These are phyloP conservation scores for Drosera spatulata DNA, from an alignment of 179 eudicot species.

Conservation along the genomic window DNA sequence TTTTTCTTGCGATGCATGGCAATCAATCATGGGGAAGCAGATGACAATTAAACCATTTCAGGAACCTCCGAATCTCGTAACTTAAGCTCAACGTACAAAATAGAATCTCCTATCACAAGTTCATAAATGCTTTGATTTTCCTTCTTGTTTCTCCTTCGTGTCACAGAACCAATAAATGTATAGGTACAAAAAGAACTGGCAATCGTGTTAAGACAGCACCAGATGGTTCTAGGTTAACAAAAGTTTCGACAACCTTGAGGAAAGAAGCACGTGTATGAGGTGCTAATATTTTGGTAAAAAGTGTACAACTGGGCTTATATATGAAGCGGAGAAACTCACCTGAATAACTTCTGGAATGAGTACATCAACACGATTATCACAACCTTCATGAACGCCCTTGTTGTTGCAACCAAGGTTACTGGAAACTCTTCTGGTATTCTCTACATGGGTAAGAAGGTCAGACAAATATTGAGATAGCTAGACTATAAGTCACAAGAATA, in stretches of 20 bases:
- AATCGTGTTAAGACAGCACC: too few species aligned
- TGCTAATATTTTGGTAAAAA: not conserved
- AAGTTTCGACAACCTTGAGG: too few species aligned
- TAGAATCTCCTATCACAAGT: too few species aligned
- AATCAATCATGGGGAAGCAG: not conserved
- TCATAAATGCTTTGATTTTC: too few species aligned
- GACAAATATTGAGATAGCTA: not conserved
- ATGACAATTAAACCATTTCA: not conserved
- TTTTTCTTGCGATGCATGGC: too few species aligned
- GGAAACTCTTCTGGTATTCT: conserved; percentile 79
- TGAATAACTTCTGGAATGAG: conserved; percentile 88
- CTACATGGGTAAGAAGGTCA: conserved; percentile 35
- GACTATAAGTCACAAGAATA: not conserved
- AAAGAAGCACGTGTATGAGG: too few species aligned
- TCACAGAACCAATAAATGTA: too few species aligned
- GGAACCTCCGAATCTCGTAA: too few species aligned
- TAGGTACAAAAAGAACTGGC: too few species aligned
- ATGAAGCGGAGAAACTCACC: conserved; percentile 29
- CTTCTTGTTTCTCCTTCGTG: too few species aligned
- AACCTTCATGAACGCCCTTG: conserved; percentile 16
- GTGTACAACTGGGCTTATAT: not conserved
- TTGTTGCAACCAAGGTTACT: conserved; percentile 69
- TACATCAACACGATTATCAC: conserved; percentile 52
- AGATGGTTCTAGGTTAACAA: too few species aligned
- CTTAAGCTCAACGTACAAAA: not conserved